Percentiles rank a stretch among this genome's conserved stretches.
These are phyloP conservation scores for Pichia nakasei DNA, from an alignment of 805 yeast species.

Conservation along the genomic window DNA sequence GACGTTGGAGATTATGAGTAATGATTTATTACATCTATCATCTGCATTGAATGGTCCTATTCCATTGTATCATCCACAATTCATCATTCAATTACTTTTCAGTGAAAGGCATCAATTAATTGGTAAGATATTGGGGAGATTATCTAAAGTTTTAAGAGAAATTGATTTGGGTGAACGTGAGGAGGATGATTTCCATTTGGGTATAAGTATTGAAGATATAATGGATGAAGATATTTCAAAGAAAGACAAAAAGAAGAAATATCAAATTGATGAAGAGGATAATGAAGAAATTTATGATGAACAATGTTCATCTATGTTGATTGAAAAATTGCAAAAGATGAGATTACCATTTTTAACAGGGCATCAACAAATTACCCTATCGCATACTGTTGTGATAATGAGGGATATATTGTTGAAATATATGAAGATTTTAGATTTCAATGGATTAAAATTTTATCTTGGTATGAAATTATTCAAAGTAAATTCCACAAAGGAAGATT, in stretches of 20 bases:
- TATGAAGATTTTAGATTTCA: constrained; percentile 41
- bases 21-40: constrained; percentile 59
- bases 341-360: constrained; percentile 77
- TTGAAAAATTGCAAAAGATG: constrained; percentile 51
- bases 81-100: constrained; percentile 65
- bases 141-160: constrained; percentile 49
- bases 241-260: neutral
- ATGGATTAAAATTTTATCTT: constrained; percentile 63
- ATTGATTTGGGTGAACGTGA: constrained; percentile 30
- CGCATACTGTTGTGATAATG: constrained; percentile 59
- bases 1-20: constrained; percentile 44
- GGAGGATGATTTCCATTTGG: constrained; percentile 20
- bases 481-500: constrained; percentile 25
- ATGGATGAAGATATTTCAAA: neutral
- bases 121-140: constrained; percentile 43
- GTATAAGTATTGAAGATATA: constrained; percentile 6
- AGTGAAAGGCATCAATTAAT: constrained; percentile 50
- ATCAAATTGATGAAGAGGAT: constrained; percentile 9
- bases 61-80: constrained; percentile 87
- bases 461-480: constrained; percentile 60
- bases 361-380: constrained; percentile 82
- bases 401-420: constrained; percentile 41
- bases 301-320: constrained; percentile 36
- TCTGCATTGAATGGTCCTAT: constrained; percentile 80
- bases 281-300: constrained; percentile 17